phyloP scores from a whole-genome alignment of 331 rosid species.

The Acacia concinna region DNA sequence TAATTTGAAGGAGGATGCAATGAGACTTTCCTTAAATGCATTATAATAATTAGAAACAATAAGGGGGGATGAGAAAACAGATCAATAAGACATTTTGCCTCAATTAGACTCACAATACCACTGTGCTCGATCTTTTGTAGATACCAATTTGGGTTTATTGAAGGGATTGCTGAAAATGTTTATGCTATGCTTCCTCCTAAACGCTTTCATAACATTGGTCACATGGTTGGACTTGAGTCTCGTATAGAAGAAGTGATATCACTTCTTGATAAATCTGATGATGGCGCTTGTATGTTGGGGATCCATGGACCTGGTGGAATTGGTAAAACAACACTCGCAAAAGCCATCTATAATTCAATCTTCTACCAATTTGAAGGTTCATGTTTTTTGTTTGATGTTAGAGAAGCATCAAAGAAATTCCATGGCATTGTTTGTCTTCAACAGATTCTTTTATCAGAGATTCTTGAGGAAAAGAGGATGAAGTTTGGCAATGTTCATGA shows the following conservation, averaged over 20 bases:
- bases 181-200: not conserved
- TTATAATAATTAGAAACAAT: too few relatives aligned
- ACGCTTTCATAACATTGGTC: not conserved
- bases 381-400: not conserved
- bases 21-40: too few relatives aligned
- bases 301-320: not conserved
- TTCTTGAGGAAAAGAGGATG: not conserved
- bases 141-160: not conserved
- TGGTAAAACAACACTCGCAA: not conserved
- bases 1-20: too few relatives aligned
- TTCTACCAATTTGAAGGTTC: not conserved
- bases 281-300: not conserved
- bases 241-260: not conserved
- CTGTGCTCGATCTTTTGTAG: too few relatives aligned
- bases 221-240: not conserved
- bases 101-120: too few relatives aligned
- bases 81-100: too few relatives aligned
- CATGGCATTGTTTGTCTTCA: not conserved
- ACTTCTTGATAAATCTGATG: not conserved
- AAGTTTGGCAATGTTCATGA: not conserved
- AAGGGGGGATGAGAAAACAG: too few relatives aligned
- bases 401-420: not conserved
- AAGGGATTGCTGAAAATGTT: not conserved
- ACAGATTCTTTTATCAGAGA: not conserved
- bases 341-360: not conserved